phyloP scores from a whole-genome alignment of 176 grass and related monocot genomes.

The Carex cristatella region DNA sequence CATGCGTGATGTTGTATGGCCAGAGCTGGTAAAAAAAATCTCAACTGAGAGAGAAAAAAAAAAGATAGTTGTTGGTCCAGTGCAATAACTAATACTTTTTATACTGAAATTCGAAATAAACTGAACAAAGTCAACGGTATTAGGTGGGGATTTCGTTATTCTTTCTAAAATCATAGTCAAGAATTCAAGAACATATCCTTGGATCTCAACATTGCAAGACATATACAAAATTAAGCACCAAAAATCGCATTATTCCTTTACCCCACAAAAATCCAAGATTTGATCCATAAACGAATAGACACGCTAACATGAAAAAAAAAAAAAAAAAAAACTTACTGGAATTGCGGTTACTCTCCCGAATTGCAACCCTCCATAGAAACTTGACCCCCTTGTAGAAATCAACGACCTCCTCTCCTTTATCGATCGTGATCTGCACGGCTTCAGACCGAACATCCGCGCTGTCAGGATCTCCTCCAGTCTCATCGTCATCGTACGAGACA shows the following conservation, averaged over 20 bases:
- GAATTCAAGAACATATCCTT: background rate
- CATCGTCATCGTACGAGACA: slow-evolving; percentile 30
- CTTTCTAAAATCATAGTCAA: background rate
- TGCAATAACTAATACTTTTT: background rate
- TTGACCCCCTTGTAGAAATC: slow-evolving; percentile 42
- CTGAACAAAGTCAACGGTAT: background rate
- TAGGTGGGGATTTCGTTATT: background rate
- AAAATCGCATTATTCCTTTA: background rate
- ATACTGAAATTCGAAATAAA: background rate
- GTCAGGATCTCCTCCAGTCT: slow-evolving; percentile 5
- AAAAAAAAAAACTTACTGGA: background rate
- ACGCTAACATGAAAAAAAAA: background rate
- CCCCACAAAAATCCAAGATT: background rate
- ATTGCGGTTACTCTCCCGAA: background rate
- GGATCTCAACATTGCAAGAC: background rate
- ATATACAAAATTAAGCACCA: background rate
- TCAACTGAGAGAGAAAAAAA: background rate
- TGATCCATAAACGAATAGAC: background rate
- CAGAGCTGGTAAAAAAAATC: background rate
- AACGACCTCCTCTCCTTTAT: slow-evolving; percentile 48
- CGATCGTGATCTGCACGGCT: slow-evolving; percentile 43
- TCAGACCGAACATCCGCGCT: slow-evolving; percentile 9
- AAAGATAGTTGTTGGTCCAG: background rate
- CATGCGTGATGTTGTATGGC: background rate
- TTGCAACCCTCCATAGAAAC: slow-evolving; percentile 44